Evolutionary conservation across 345 rosid genomes (phyloP), one percentile per base, ranked within the genome.

Genomic region (Boechera retrofracta): DNA sequence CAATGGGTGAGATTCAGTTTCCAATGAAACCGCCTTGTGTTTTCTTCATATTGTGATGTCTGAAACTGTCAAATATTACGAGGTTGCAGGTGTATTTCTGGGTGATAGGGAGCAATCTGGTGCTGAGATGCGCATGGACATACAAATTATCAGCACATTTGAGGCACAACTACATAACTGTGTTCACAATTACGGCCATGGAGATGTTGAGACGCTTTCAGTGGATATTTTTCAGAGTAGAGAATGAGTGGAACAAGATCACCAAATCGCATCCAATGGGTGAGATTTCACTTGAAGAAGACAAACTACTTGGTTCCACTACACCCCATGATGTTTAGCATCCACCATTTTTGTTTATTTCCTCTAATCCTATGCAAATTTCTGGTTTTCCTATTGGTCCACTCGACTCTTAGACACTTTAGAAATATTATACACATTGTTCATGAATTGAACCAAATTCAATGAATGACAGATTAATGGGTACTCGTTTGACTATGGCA

Each of bases 191-290:
- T 10, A 78, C 88, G 0, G 81, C 87, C 10, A 71, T 95, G 84
- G 99, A 95, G 87, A 91, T 93, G 73, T 67, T 93, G 62, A 86
- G 96, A 54, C 84, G 99, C 4, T 91, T 93, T 80, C 99, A 91
- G 36, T 96, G 98, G 98, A 77, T 88, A 42, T 93, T 96, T 77
- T 96, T 96, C 82, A 90, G 97, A n/a, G 96, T 96, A 36, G 99
- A 96, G 79, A 96, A 91, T 26, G 99, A 93, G 59, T 93, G 97
- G 99, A 92, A 89, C 57, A 93, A 91, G 78, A 91, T 88, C 71
- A 91, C 89, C 41, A 96, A 91, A 85, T 82, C 93, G 74, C 82
- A 88, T 66, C 73, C 90, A 5, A 33, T 71, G 82, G 74, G 60
- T 51, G 99, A 93, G 35, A 77, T 81, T 66, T 76, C 88, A 38